A percentile compares a stretch with the other conserved stretches of the same genome.
phyloP scores from a whole-genome alignment of 805 yeast species.

The Millerozyma acaciae region DNA sequence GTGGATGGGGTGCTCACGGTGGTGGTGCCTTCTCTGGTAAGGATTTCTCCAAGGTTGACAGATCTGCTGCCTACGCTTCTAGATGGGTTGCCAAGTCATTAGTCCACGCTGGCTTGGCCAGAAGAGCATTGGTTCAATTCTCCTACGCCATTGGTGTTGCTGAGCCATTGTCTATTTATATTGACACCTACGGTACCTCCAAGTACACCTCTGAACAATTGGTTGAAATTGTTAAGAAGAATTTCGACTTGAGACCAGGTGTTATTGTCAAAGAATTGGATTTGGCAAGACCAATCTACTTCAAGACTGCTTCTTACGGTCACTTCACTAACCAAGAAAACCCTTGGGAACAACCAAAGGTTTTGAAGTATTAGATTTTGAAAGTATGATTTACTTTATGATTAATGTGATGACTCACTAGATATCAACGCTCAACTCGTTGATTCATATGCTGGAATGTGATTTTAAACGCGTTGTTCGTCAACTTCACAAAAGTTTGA shows the following conservation, averaged over 20 bases:
- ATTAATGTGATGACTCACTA: slow-evolving; percentile 43
- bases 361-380: slow-evolving; percentile 51
- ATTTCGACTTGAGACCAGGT: slow-evolving; percentile 99
- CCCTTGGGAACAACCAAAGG: slow-evolving; percentile 98
- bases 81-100: slow-evolving; percentile 99
- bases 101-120: slow-evolving; percentile 90
- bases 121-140: slow-evolving; percentile 96
- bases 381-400: slow-evolving; percentile 21
- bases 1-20: slow-evolving; percentile 99
- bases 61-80: slow-evolving; percentile 99
- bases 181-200: slow-evolving; percentile 98
- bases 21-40: slow-evolving; percentile 99
- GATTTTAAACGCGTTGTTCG: slow-evolving; percentile 10
- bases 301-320: slow-evolving; percentile 98
- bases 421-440: slow-evolving; percentile 47
- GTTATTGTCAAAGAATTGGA: slow-evolving; percentile 93
- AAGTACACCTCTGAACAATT: slow-evolving; percentile 83
- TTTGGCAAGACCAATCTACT: slow-evolving; percentile 98
- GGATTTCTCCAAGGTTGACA: slow-evolving; percentile 99
- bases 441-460: slow-evolving; percentile 17
- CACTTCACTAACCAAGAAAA: slow-evolving; percentile 99
- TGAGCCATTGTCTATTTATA: slow-evolving; percentile 96
- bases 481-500: slow-evolving; percentile 5
- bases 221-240: slow-evolving; percentile 84
- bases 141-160: slow-evolving; percentile 99